These are phyloP conservation scores for Colletotrichum chrysophilum DNA, from an alignment of 2,329 filamentous ascomycete species.

Conservation along the genomic window DNA sequence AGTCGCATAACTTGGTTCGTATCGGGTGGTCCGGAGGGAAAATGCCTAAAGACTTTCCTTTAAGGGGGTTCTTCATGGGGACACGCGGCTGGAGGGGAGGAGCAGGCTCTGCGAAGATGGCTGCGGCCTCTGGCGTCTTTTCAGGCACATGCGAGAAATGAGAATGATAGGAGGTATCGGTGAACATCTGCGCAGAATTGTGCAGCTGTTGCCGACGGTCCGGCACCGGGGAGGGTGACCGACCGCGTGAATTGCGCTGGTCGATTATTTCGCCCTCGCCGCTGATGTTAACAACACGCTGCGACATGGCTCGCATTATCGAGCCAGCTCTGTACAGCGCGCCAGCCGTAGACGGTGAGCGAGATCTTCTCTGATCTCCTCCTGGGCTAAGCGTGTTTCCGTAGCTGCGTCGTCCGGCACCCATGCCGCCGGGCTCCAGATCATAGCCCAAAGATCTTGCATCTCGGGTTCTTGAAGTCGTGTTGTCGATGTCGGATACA, in stretches of 20 bases:
- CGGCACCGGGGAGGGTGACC: conserved; percentile 60
- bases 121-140: conserved; percentile 44
- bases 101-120: conserved; percentile 32
- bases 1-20: conserved; percentile 76
- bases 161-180: conserved; percentile 57
- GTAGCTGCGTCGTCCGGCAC: conserved; percentile 58
- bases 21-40: conserved; percentile 81
- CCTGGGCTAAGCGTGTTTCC: conserved; percentile 60
- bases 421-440: conserved; percentile 61
- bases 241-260: conserved; percentile 68
- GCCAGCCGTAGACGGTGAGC: conserved; percentile 66
- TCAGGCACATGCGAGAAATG: conserved; percentile 52
- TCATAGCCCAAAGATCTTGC: conserved; percentile 59
- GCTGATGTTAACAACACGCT: conserved; percentile 96
- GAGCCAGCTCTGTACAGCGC: conserved; percentile 74
- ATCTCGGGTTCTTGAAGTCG: conserved; percentile 52
- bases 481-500: conserved; percentile 60
- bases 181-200: conserved; percentile 35
- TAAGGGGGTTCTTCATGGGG: conserved; percentile 75
- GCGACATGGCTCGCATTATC: conserved; percentile 86
- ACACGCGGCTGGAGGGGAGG: conserved; percentile 33
- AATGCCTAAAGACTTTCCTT: conserved; percentile 84
- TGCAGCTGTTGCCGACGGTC: conserved; percentile 53
- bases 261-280: conserved; percentile 88
- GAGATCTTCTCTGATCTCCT: conserved; percentile 56